These are phyloP conservation scores for Tricholoma terreum DNA, from an alignment of 768 basidiomycete genomes.

Conservation along the genomic window DNA sequence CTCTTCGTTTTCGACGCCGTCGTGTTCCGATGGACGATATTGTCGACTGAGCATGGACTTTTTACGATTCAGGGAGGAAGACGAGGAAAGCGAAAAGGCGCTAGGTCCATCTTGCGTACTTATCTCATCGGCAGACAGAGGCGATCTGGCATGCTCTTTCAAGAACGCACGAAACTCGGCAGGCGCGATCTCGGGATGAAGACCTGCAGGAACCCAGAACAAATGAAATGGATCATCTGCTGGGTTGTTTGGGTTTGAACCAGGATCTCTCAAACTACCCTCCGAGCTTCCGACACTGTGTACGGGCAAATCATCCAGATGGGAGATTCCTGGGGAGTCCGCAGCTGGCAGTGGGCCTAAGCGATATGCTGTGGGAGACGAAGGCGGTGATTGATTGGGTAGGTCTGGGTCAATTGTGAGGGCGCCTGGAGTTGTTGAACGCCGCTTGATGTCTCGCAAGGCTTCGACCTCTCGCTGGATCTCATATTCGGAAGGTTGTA, in stretches of 20 bases:
- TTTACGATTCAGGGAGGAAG: conserved; percentile 68
- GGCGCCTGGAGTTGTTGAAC: conserved; percentile 81
- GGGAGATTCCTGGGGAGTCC: not conserved
- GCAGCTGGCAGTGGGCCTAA: conserved; percentile 26
- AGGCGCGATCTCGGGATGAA: conserved; percentile 97
- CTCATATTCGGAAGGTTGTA: conserved; percentile 82
- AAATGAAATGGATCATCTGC: conserved; percentile 83
- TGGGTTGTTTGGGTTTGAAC: conserved; percentile 32
- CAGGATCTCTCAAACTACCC: conserved; percentile 20
- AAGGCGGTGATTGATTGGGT: conserved; percentile 64
- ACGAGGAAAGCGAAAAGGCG: conserved; percentile 37
- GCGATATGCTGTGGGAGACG: conserved; percentile 59
- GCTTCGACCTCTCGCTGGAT: conserved; percentile 87
- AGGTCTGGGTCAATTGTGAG: conserved; percentile 91
- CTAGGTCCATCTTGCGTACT: conserved; percentile 37
- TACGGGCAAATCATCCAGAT: conserved; percentile 18
- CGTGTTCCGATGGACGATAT: conserved; percentile 79
- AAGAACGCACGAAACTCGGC: conserved; percentile 94
- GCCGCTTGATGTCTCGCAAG: conserved; percentile 76
- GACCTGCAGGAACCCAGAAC: conserved; percentile 97
- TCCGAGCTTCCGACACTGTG: conserved; percentile 24
- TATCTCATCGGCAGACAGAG: conserved; percentile 46
- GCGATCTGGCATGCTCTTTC: conserved; percentile 81
- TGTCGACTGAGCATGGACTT: conserved; percentile 93
- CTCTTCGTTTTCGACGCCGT: conserved; percentile 67